These are phyloP conservation scores for Dactylellina sp. DNA, from an alignment of 2,329 filamentous ascomycete genomes.

Conservation along the genomic window DNA sequence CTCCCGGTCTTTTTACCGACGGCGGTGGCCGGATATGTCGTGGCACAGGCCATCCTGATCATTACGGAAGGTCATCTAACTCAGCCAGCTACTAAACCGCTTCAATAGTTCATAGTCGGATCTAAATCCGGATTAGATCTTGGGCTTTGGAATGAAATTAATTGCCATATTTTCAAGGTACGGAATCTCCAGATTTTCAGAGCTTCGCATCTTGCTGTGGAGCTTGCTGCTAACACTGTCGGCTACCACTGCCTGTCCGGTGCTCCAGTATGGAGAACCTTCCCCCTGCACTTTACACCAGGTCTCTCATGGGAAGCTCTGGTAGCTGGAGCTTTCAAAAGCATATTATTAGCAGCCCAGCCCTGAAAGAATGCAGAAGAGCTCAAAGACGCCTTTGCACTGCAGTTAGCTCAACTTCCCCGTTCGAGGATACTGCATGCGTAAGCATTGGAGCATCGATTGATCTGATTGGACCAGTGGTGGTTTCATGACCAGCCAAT, in stretches of 20 bases:
- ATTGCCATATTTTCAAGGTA: constrained; percentile 7
- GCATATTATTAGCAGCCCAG: constrained; percentile 13
- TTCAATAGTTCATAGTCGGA: background rate
- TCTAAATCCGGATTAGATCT: background rate
- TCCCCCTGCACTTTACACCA: constrained; percentile 7
- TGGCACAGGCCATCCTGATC: no score
- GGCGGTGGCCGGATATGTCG: no score
- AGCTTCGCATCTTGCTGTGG: background rate
- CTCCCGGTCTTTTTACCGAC: no score
- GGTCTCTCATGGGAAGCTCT: background rate
- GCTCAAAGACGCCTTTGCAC: constrained; percentile 23
- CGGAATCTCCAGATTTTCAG: constrained; percentile 1
- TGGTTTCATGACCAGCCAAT: constrained; percentile 25
- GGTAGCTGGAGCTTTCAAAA: constrained; percentile 1
- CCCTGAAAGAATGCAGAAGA: constrained; percentile 50
- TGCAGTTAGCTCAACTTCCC: constrained; percentile 18
- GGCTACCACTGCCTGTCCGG: constrained; percentile 21
- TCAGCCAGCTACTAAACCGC: background rate
- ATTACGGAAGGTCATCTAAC: no score
- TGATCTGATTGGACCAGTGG: constrained; percentile 27
- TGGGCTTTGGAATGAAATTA: background rate
- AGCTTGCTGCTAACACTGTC: background rate
- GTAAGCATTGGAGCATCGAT: constrained; percentile 31
- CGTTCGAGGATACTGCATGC: constrained; percentile 36
- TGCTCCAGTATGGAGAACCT: constrained; percentile 2